Evolutionary conservation across 1,139 yeast species (phyloP), one percentile per base, ranked within the genome.

Genomic region (Pichia sorboxylosa): DNA sequence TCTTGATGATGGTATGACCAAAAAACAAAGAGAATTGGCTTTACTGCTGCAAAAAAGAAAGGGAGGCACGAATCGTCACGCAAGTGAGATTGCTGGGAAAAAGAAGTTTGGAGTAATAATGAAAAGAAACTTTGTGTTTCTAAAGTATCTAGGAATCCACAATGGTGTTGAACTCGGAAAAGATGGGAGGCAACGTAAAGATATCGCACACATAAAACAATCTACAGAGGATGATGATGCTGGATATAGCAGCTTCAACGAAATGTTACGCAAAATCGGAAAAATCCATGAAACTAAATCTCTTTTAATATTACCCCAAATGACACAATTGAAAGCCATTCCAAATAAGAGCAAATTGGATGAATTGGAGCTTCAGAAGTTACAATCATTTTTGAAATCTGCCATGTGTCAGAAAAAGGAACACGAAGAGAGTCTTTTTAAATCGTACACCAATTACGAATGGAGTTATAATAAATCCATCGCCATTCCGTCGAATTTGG

Each of bases 381-480:
- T 46, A 15, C 44, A 46, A 30, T 24, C 46, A 1, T 71, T 65
- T 33, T 55, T 75, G 29, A 54, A 61, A 33, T 54, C 57, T 9
- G 68, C 74, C 2, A 66, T 66, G 36, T 50, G 52, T 17, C 57
- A 59, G 22, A 58, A 54, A 30, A 62, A 62, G 18, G 33, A 45
- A 15, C 59, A 57, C 13, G 65, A 63, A 21, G 70, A 69, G 36
- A 61, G 59, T 25, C 47, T 58, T 31, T 68, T 69, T 44, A 60
- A 73, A 28, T 68, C 66, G 33, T 48, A 60, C 24, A 62, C 64
- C 30, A 76, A 80, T 1, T 70, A 57, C 43, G 78, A 72, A 34
- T 71, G 75, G 70, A 59, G 68, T 32, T 55, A 48, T 26, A 55
- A 58, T 27, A 52, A 57, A 41, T 42, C 47, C 13, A 48, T 53